Base-by-base conservation (phyloP, 805 yeast genomes). In the Candida montana region DNA sequence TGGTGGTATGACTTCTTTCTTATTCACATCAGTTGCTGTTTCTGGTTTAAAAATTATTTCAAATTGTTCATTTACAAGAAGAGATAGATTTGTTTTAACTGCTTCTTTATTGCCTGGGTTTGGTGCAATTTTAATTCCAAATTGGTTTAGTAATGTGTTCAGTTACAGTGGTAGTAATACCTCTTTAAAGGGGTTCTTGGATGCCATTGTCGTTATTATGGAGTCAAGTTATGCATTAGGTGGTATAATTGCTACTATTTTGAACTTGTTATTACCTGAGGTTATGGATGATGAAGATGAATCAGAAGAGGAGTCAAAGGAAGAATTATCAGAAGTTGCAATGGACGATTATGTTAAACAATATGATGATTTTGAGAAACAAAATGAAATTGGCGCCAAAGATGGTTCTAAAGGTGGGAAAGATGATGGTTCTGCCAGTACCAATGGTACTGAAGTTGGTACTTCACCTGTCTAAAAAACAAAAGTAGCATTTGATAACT, bases 1-100 rank as follows among this genome's bases (percentile, higher is more conserved):
- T 44, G 96, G 96, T 48, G 96, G 96, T 50, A 86, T 89, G 95
- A 82, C 81, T 10, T 71, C 89, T 5, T 83, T 83, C 62, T 65
- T 83, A 39, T 83, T 83, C 70, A 73, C 84, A 26, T 76, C 88
- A 4, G 90, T 83, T 26, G 86, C 86, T 1, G 84, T 80, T 15
- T 80, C 89, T 2, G 90, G 90, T 48, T 60, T 83, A 39, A 73
- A 78, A 46, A 80, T 83, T 55, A 79, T 83, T 45, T 63, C 86
- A 10, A 55, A 60, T 9, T 57, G 58, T 33, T 51, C 57, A 11
- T 80, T 82, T 61, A 75, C 85, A 8, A 72, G 90, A 61, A 74
- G 90, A 60, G 88, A 83, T 59, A 69, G 91, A 47, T 80, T 83
- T 53, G 77, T 83, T 17, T 67, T 83, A 30, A 80, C 91, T 5